A percentile compares a stretch with the other conserved stretches of the same genome.
These are phyloP conservation scores for Trypanosoma lewisi DNA, from an alignment of 208 protist species.

Conservation along the genomic window DNA sequence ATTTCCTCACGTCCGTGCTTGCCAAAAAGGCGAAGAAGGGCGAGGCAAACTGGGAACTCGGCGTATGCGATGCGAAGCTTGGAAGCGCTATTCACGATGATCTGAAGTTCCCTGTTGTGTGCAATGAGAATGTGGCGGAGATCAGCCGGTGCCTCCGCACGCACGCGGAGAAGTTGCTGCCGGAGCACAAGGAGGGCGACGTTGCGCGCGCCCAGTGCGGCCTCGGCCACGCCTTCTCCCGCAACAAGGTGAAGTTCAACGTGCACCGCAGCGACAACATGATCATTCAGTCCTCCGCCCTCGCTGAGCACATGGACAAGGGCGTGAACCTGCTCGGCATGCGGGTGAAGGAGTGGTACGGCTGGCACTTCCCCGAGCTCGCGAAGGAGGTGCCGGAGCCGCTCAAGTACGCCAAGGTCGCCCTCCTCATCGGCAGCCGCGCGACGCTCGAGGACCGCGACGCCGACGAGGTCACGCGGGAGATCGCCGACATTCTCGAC, in stretches of 20 bases:
- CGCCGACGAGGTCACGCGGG: conserved; percentile 59
- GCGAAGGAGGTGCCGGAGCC: conserved; percentile 96
- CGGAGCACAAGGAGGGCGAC: conserved; percentile 93
- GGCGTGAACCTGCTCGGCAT: conserved; percentile 99
- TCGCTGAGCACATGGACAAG: conserved; percentile 99
- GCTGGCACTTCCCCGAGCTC: conserved; percentile 99
- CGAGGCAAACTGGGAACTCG: conserved; percentile 88
- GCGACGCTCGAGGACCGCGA: conserved; percentile 68
- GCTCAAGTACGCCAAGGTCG: conserved; percentile 92
- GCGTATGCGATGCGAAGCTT: conserved; percentile 95
- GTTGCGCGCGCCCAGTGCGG: conserved; percentile 96
- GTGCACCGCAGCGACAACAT: conserved; percentile 99
- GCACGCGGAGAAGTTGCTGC: conserved; percentile 94
- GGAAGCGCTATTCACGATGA: conserved; percentile 93
- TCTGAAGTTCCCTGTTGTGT: conserved; percentile 82
- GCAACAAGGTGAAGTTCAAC: conserved; percentile 99
- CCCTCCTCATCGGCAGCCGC: conserved; percentile 87
- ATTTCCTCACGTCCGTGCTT: conserved; percentile 95
- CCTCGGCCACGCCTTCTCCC: conserved; percentile 98
- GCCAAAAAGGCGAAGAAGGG: conserved; percentile 89
- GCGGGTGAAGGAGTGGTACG: conserved; percentile 99
- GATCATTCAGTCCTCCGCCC: conserved; percentile 98
- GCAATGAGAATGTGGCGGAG: conserved; percentile 88
- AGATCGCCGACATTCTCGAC: conserved; percentile 83
- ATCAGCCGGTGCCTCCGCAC: conserved; percentile 95